phyloP scores from a whole-genome alignment of 2,329 filamentous ascomycete species.

The Aspergillus costaricaensis region DNA sequence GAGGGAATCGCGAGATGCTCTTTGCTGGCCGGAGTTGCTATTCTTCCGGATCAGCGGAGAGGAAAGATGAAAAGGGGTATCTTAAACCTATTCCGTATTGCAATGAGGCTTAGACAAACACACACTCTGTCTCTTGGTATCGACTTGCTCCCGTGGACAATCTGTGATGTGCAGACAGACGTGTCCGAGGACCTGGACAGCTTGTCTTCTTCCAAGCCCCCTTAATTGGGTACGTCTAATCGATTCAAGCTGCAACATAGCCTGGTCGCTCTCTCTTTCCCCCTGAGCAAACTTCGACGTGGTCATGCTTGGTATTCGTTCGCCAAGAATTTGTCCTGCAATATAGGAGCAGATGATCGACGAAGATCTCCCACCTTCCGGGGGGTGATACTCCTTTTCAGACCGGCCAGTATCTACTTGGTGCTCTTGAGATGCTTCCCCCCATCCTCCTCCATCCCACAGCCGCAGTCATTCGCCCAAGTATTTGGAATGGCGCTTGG shows the following conservation, averaged over 20 bases:
- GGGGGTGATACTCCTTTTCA: conserved; percentile 1
- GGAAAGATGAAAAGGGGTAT: not conserved
- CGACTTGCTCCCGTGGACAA: not conserved
- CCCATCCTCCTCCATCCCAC: not conserved
- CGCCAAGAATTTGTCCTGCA: conserved; percentile 20
- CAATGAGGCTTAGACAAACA: not conserved
- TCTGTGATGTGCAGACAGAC: not conserved
- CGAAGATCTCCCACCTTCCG: conserved; percentile 22
- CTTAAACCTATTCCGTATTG: not conserved
- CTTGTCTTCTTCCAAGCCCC: not conserved
- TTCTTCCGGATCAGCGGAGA: not conserved
- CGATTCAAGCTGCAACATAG: not conserved
- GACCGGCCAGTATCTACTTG: not conserved
- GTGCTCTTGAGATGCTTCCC: not conserved
- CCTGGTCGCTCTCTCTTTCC: not conserved
- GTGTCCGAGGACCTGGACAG: not conserved
- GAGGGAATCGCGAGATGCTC: not conserved
- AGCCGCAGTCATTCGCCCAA: not conserved
- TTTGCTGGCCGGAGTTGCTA: not conserved
- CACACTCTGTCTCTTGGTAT: not conserved
- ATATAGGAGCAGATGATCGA: conserved; percentile 22
- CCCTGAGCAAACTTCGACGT: not conserved
- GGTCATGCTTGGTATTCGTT: conserved; percentile 8
- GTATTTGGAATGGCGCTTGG: conserved; percentile 11
- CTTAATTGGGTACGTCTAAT: not conserved